These are phyloP conservation scores for Xylaria sp. DNA, from an alignment of 2,329 filamentous ascomycete species.

Conservation along the genomic window DNA sequence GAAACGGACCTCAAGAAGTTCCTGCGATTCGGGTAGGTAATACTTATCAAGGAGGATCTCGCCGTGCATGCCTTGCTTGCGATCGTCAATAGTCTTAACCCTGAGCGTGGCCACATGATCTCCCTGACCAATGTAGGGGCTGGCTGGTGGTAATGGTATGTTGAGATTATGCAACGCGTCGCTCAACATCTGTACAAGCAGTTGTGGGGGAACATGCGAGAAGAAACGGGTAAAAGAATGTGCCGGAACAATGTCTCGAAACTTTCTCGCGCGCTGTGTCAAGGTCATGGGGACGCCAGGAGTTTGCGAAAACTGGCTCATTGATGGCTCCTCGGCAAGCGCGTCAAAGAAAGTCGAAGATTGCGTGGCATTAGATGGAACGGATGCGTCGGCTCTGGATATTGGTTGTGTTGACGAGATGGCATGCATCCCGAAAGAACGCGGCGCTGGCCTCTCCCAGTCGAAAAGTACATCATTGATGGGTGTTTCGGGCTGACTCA, in stretches of 20 bases:
- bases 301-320: conserved; percentile 81
- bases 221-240: conserved; percentile 92
- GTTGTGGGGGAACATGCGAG: conserved; percentile 74
- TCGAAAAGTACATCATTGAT: conserved; percentile 79
- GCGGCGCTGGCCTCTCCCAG: conserved; percentile 77
- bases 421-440: conserved; percentile 53
- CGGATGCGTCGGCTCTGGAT: conserved; percentile 44
- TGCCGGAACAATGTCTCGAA: conserved; percentile 88
- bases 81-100: conserved; percentile 74
- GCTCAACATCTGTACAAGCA: conserved; percentile 79
- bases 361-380: conserved; percentile 44
- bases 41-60: conserved; percentile 75
- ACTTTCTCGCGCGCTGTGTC: conserved; percentile 86
- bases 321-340: conserved; percentile 84
- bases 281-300: conserved; percentile 81
- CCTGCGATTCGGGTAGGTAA: conserved; percentile 58
- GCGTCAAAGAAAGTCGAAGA: conserved; percentile 57
- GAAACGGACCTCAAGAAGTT: conserved; percentile 84
- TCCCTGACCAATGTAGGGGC: conserved; percentile 51
- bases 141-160: conserved; percentile 68
- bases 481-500: conserved; percentile 85
- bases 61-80: conserved; percentile 74
- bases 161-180: conserved; percentile 86
- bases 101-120: conserved; percentile 69
- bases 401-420: conserved; percentile 58